Evolutionary conservation across 257 asterid species (phyloP), one percentile per base, ranked within the genome.

Genomic region (Ligustrum vulgare): DNA sequence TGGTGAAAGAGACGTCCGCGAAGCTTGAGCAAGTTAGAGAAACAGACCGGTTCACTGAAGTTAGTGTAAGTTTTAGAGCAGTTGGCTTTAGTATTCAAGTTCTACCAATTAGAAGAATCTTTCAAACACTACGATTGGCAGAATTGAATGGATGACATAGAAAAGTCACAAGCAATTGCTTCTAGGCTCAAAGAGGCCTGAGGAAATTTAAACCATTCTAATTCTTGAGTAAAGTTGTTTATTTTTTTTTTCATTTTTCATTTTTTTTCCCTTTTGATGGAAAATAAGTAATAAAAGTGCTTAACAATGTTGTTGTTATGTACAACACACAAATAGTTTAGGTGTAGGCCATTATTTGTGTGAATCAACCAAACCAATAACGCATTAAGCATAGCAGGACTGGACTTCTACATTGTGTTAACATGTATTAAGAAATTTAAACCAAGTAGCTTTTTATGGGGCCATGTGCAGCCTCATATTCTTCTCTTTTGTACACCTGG

Each of bases 1-100:
- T 82, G 83, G 82, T 82, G 75, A 84, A 78, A 82, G 86, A 82
- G 65, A 84, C 86, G 22, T 82, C 86, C 5, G 72, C 80, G 67
- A 81, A 82, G 75, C 83, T 84, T 39, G 74, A 81, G 69, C 88
- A 43, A 47, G 80, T 82, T 8, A 45, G 80, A 49, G 64, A 77
- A 71, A 80, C 76, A 34, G 77, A 77, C 79, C 74, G 74, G 72
- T 78, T 12, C 35, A 36, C 77, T 43, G 72, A 70, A 64, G 82
- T 82, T 39, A 45, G 72, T 63, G 86, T 79, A 76, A 79, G 86
- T 76, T 72, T 39, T 54, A 65, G 34, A 25, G 33, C 32, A 64
- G 3, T 64, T 32, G 36, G 63, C 56, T 66, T 82, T 68, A 10
- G 16, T 60, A 0, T 60, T 60, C 25, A 32, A 60, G 7, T 60